Evolutionary conservation across 2,329 filamentous ascomycete genomes (phyloP), one percentile per base, ranked within the genome.

Genomic region (Exophiala phaeomuriformis): DNA sequence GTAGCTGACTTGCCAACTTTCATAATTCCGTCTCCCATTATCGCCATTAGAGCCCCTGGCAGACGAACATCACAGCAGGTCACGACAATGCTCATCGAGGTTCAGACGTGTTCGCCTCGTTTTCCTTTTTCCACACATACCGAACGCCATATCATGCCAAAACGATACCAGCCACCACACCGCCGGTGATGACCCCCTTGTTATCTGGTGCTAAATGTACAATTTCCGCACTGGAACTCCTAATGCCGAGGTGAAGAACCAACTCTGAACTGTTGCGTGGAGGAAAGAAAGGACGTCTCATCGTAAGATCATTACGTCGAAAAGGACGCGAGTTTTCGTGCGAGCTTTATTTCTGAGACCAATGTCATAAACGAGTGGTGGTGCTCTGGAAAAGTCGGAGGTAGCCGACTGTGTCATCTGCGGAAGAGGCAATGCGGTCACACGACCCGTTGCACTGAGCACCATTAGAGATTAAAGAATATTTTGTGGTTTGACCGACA

Each of bases 191-290:
- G 48, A 2, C 47, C 44, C 42, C 40, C 40, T 37, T 43, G 43
- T 56, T 53, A 46, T 47, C 35, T 10, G 46, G 53, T 53, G 51
- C 44, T 57, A 55, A 55, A 53, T 51, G 56, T 55, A 58, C 56
- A 58, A 47, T 53, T 43, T 30, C 31, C 47, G 36, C 8, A 42
- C 50, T 9, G 8, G 41, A 53, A 43, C 29, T 50, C 46, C 45
- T 42, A 49, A 51, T 51, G 47, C 47, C 31, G 47, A 32, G 51
- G 12, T 47, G 19, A 46, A 49, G 43, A 40, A n/a, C 30, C 30
- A 28, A 40, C 43, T 44, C 32, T 50, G 39, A 47, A 53, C 40
- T 43, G 47, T 56, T 58, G 56, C 50, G 33, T 45, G 28, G 12
- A 31, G 47, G 33, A 44, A 53, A 49, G 41, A 56, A 42, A 29